A percentile compares a stretch with the other conserved stretches of the same genome.
Conservation (phyloP, 1,139 yeast genomes). For the Pneumocystis sp. region DNA sequence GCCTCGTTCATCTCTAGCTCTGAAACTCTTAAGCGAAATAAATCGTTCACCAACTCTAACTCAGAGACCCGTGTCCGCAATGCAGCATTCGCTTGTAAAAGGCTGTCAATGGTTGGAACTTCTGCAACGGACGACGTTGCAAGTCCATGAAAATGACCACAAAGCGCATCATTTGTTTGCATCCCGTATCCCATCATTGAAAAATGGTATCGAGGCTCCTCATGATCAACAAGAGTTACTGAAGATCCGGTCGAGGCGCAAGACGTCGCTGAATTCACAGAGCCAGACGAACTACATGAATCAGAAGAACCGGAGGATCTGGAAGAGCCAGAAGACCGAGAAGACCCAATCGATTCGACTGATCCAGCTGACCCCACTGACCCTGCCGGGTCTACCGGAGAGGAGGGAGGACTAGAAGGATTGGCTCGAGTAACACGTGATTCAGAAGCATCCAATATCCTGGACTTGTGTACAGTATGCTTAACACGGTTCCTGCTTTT, state of each 20-base stretch:
- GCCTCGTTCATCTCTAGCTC: neutral
- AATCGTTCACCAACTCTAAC: neutral
- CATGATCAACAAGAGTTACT: neutral
- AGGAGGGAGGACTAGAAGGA: neutral
- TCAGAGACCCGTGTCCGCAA: neutral
- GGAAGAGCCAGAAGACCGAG: neutral
- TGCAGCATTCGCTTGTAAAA: neutral
- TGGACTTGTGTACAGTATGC: slow-evolving; percentile 16
- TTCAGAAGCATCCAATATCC: neutral
- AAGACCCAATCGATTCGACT: too few species aligned
- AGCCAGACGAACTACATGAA: too few species aligned
- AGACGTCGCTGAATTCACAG: too few species aligned
- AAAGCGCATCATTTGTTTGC: neutral
- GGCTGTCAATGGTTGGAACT: neutral
- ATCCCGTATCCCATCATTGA: neutral
- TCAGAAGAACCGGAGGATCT: neutral
- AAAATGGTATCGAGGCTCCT: neutral
- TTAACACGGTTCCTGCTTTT: slow-evolving; percentile 75
- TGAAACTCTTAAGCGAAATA: neutral
- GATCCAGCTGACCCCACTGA: too few species aligned
- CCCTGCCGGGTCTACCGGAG: neutral
- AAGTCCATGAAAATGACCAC: neutral
- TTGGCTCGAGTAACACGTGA: neutral
- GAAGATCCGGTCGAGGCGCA: neutral
- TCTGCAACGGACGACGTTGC: neutral